phyloP scores from a whole-genome alignment of 495 filamentous ascomycete genomes.

The Collariella sp. region DNA sequence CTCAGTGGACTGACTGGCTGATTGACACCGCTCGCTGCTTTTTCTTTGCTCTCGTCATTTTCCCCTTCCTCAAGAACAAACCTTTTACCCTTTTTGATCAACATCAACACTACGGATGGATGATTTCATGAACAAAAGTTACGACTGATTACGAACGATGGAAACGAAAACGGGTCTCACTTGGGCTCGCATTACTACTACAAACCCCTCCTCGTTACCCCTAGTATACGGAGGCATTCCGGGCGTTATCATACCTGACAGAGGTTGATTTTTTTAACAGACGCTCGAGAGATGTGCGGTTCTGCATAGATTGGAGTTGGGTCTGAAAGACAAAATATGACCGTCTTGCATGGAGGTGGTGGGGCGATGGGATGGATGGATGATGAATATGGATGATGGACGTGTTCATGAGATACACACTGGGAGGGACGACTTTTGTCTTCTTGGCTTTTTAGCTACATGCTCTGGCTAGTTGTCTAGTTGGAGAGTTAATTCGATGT shows the following conservation, averaged over 20 bases:
- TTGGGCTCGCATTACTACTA: background rate
- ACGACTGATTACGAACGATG: no score
- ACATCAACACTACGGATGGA: no score
- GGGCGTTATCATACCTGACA: background rate
- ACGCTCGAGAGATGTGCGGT: no score
- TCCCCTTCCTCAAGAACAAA: background rate
- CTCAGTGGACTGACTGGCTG: no score
- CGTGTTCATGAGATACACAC: background rate
- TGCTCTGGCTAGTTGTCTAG: background rate
- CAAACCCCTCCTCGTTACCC: no score
- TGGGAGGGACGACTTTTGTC: background rate
- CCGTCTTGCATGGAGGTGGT: slow-evolving; percentile 8
- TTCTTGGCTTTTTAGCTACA: background rate
- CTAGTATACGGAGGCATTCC: no score
- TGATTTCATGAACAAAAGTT: slow-evolving; percentile 3
- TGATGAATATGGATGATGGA: background rate
- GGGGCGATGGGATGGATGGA: background rate
- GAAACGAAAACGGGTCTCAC: no score
- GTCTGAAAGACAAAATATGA: slow-evolving; percentile 8
- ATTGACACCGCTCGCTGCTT: background rate
- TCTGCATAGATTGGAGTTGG: slow-evolving; percentile 7
- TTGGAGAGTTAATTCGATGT: background rate
- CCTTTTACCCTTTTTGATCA: background rate
- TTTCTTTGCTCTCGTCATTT: background rate
- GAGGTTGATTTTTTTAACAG: no score